These are phyloP conservation scores for Hericium rajendrae DNA, from an alignment of 768 basidiomycete genomes.

Conservation along the genomic window DNA sequence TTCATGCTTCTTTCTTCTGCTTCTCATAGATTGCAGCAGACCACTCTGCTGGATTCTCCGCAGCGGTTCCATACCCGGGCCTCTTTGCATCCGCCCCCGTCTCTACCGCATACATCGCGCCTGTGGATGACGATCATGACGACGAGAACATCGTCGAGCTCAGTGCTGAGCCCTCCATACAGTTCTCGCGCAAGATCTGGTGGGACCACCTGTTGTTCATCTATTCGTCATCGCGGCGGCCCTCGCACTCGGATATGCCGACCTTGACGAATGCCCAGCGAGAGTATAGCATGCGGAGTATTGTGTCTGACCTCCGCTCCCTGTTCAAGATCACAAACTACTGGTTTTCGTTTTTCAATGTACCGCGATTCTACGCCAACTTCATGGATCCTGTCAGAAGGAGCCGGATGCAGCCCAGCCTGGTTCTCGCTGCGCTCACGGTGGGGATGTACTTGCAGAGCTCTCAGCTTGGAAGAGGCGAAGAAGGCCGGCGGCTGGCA, in stretches of 20 bases:
- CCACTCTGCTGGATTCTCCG: not conserved
- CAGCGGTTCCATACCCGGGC: not conserved
- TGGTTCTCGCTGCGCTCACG: constrained; percentile 53
- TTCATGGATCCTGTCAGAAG: constrained; percentile 47
- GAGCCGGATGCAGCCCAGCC: constrained; percentile 54
- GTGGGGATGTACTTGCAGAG: constrained; percentile 64
- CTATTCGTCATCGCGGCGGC: constrained; percentile 25
- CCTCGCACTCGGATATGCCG: not conserved
- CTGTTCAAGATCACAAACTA: constrained; percentile 56
- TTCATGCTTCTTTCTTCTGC: not conserved
- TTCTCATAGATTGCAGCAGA: not conserved
- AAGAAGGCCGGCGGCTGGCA: constrained; percentile 43
- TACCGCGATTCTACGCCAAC: constrained; percentile 55
- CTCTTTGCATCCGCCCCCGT: not conserved
- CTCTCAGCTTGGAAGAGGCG: constrained; percentile 46
- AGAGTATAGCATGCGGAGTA: constrained; percentile 32
- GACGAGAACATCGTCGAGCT: constrained; percentile 10
- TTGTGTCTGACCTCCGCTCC: constrained; percentile 51
- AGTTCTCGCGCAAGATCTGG: constrained; percentile 66
- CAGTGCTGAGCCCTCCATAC: constrained; percentile 46
- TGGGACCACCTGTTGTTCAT: constrained; percentile 61
- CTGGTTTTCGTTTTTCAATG: constrained; percentile 68
- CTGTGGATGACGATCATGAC: constrained; percentile 1
- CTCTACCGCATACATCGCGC: not conserved
- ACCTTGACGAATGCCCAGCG: constrained; percentile 34